Evolutionary conservation across 2,329 filamentous ascomycete species (phyloP).

Genomic region (Alternaria hordeiaustralica): DNA sequence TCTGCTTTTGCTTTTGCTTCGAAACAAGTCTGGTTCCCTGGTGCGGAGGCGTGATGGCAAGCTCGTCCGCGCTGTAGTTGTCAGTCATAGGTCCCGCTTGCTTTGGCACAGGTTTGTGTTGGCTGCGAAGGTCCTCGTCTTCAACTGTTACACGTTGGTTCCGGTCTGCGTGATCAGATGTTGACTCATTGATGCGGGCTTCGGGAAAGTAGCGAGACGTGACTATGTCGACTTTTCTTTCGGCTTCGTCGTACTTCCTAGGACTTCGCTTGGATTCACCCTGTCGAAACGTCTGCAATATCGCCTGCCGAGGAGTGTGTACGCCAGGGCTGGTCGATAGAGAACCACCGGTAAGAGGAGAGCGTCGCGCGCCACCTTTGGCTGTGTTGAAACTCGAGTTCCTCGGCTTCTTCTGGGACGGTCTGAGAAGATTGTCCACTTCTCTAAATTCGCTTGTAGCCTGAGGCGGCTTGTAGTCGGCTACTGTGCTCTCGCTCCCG

Average conservation of each 20-base stretch:
- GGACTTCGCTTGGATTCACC: constrained; percentile 7
- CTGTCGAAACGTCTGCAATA: constrained; percentile 20
- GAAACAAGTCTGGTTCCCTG: neutral
- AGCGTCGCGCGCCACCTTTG: neutral
- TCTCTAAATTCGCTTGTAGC: constrained; percentile 26
- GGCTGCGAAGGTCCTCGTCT: constrained; percentile 16
- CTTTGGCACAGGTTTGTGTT: constrained; percentile 13
- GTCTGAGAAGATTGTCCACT: constrained; percentile 11
- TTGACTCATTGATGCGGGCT: constrained; percentile 34
- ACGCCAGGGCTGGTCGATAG: neutral
- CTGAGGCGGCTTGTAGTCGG: neutral
- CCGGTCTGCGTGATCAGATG: neutral
- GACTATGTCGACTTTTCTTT: neutral
- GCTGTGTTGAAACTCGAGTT: neutral
- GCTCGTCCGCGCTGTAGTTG: constrained; percentile 26
- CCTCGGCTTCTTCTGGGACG: constrained; percentile 21
- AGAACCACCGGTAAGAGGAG: constrained; percentile 3
- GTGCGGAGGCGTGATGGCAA: constrained; percentile 14
- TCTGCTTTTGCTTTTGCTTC: constrained; percentile 3
- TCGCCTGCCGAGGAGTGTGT: neutral
- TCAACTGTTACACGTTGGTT: neutral
- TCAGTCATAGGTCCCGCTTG: neutral
- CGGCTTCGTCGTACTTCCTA: neutral
- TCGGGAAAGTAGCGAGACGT: constrained; percentile 22
- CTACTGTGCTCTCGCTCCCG: constrained; percentile 15